phyloP scores from a whole-genome alignment of 2,329 filamentous ascomycete species.

The Fusarium clavum region DNA sequence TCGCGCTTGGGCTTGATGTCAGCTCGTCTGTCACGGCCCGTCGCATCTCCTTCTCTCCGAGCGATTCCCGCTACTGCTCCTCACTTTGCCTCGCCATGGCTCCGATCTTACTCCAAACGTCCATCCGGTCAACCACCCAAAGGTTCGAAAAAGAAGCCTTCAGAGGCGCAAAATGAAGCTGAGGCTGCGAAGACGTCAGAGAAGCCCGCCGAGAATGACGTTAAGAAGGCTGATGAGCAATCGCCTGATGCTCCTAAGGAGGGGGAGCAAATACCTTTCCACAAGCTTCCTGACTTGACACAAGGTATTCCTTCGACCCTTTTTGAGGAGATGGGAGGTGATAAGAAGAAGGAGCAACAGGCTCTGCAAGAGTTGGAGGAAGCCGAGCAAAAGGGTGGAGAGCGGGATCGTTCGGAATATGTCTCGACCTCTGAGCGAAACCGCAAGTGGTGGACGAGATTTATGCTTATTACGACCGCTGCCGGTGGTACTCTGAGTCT shows the following conservation, averaged over 20 bases:
- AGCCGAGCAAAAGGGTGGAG: conserved; percentile 48
- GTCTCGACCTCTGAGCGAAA: conserved; percentile 90
- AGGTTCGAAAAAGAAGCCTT: conserved; percentile 30
- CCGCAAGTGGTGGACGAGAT: conserved; percentile 79
- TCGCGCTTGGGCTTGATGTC: conserved; percentile 50
- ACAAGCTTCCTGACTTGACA: conserved; percentile 89
- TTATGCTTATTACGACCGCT: conserved; percentile 74
- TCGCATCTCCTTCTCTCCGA: conserved; percentile 43
- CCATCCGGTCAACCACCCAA: conserved; percentile 21
- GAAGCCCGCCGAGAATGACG: conserved; percentile 34
- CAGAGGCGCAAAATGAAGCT: conserved; percentile 33
- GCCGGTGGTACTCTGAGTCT: conserved; percentile 67
- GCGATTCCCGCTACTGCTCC: conserved; percentile 39
- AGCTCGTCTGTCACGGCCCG: conserved; percentile 46
- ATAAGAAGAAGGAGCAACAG: conserved; percentile 51
- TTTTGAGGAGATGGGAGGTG: conserved; percentile 74
- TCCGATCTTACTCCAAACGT: conserved; percentile 48
- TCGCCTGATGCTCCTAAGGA: conserved; percentile 49
- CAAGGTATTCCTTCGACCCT: conserved; percentile 94
- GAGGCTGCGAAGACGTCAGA: conserved; percentile 30
- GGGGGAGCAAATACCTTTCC: conserved; percentile 62
- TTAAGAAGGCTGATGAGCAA: conserved; percentile 40
- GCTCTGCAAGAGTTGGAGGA: conserved; percentile 54
- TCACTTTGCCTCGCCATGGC: conserved; percentile 43
- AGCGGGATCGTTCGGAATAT: conserved; percentile 73